These are phyloP conservation scores for Cercospora zeina DNA, from an alignment of 2,329 filamentous ascomycete genomes.

Conservation along the genomic window DNA sequence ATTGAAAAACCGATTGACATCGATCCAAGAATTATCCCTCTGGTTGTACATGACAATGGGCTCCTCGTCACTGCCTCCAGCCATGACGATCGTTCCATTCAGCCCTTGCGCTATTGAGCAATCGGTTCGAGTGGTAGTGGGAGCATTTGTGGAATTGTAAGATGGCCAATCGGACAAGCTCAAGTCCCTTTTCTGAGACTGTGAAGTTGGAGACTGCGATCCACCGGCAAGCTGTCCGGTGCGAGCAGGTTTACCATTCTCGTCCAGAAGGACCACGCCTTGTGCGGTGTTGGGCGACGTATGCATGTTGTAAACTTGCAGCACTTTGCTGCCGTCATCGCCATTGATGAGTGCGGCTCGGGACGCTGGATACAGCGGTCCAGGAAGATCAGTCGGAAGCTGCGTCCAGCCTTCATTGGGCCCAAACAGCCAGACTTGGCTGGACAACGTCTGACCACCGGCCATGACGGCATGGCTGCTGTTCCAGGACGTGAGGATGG, in stretches of 20 bases:
- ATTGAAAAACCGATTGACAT: constrained; percentile 65
- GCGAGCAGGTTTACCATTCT: constrained; percentile 55
- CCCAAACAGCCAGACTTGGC: constrained; percentile 71
- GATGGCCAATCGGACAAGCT: constrained; percentile 68
- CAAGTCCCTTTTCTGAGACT: constrained; percentile 52
- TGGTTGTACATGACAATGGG: constrained; percentile 77
- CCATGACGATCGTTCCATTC: constrained; percentile 70
- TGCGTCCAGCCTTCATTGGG: constrained; percentile 64
- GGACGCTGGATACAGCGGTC: constrained; percentile 39
- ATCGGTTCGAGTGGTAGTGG: constrained; percentile 62
- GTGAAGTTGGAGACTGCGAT: constrained; percentile 32
- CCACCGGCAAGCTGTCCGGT: constrained; percentile 52
- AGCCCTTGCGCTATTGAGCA: constrained; percentile 70
- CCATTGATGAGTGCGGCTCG: constrained; percentile 65
- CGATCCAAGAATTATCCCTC: constrained; percentile 73
- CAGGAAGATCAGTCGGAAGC: constrained; percentile 63
- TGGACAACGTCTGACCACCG: constrained; percentile 68
- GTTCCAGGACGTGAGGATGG: constrained; percentile 74
- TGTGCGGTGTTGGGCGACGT: constrained; percentile 73
- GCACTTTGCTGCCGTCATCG: constrained; percentile 72
- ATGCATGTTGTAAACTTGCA: constrained; percentile 76
- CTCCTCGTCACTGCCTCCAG: constrained; percentile 69
- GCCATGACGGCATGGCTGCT: constrained; percentile 69
- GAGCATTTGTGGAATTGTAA: constrained; percentile 75
- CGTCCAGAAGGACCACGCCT: constrained; percentile 66